Percentiles rank a stretch among this genome's conserved stretches.
Conservation (phyloP, 192 early-diverging fungal species). For the Coemansia sp. region DNA sequence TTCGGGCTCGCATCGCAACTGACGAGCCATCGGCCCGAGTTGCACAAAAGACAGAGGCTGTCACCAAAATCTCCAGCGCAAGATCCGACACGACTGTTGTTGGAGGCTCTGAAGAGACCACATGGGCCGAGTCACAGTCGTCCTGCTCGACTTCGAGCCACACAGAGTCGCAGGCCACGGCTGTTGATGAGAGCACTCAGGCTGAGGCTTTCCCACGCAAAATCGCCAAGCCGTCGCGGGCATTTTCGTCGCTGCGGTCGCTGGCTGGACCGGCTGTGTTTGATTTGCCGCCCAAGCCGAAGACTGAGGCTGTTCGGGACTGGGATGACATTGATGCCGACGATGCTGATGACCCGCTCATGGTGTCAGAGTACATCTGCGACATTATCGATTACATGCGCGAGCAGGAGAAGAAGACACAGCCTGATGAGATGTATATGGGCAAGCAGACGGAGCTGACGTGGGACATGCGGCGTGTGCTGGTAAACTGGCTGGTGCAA, state of each 20-base stretch:
- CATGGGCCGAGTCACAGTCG: constrained; percentile 19
- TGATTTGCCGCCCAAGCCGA: constrained; percentile 4
- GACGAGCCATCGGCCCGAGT: neutral
- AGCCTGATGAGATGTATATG: constrained; percentile 85
- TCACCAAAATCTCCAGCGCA: constrained; percentile 7
- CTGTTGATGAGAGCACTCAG: constrained; percentile 21
- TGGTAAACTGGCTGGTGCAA: constrained; percentile 97
- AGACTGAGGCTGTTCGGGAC: constrained; percentile 21
- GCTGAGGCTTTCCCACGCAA: constrained; percentile 16
- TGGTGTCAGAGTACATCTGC: constrained; percentile 88
- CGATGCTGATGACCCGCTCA: constrained; percentile 80
- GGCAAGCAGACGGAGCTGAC: constrained; percentile 77
- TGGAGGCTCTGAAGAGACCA: constrained; percentile 10
- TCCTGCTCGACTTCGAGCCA: constrained; percentile 20
- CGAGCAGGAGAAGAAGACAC: constrained; percentile 68
- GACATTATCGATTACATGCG: constrained; percentile 93
- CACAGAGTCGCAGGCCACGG: constrained; percentile 42
- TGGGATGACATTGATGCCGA: constrained; percentile 82
- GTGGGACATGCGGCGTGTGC: constrained; percentile 89
- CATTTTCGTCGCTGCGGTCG: constrained; percentile 35
- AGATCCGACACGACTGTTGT: constrained; percentile 17
- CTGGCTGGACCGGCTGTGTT: constrained; percentile 16
- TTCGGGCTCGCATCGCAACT: constrained; percentile 20
- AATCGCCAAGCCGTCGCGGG: constrained; percentile 44
- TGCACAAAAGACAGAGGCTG: neutral